These are phyloP conservation scores for Paraphoma chrysanthemicola DNA, from an alignment of 2,329 filamentous ascomycete species.

Conservation along the genomic window DNA sequence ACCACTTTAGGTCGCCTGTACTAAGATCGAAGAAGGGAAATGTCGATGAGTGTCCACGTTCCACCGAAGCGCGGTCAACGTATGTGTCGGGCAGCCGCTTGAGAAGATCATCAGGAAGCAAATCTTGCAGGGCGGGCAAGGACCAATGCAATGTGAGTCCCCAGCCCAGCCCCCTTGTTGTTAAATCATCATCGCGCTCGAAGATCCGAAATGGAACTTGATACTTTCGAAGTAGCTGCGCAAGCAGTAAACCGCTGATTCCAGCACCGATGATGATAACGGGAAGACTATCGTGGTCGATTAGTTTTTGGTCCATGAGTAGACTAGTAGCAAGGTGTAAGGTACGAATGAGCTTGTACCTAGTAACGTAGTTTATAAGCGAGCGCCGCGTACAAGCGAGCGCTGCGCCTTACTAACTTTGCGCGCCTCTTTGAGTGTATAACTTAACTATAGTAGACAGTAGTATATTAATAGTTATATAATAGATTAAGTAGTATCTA, in stretches of 20 bases:
- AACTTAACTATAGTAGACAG: too few relatives aligned
- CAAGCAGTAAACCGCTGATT: conserved; percentile 28
- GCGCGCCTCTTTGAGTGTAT: not conserved
- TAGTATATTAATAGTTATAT: too few relatives aligned
- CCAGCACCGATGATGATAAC: conserved; percentile 34
- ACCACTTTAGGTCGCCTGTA: conserved; percentile 10
- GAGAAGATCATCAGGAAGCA: conserved; percentile 8
- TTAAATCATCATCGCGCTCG: conserved; percentile 25
- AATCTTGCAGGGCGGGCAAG: conserved; percentile 10
- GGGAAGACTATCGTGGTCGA: not conserved
- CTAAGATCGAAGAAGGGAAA: conserved; percentile 22
- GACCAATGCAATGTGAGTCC: conserved; percentile 24
- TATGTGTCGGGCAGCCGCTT: conserved; percentile 11
- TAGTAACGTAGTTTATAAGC: not conserved
- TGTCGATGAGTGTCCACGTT: conserved; percentile 10
- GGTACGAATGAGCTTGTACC: not conserved
- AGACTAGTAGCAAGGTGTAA: too few relatives aligned
- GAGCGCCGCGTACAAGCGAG: conserved; percentile 1
- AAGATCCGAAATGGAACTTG: conserved; percentile 28
- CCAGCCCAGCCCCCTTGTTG: conserved; percentile 24
- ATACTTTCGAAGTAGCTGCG: conserved; percentile 23
- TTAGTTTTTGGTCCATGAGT: too few relatives aligned
- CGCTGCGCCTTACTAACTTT: conserved; percentile 1
- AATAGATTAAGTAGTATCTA: too few relatives aligned
- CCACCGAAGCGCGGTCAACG: conserved; percentile 16